Conservation (phyloP, 2,329 filamentous ascomycete species). For the Pestalotiopsis sp. region DNA sequence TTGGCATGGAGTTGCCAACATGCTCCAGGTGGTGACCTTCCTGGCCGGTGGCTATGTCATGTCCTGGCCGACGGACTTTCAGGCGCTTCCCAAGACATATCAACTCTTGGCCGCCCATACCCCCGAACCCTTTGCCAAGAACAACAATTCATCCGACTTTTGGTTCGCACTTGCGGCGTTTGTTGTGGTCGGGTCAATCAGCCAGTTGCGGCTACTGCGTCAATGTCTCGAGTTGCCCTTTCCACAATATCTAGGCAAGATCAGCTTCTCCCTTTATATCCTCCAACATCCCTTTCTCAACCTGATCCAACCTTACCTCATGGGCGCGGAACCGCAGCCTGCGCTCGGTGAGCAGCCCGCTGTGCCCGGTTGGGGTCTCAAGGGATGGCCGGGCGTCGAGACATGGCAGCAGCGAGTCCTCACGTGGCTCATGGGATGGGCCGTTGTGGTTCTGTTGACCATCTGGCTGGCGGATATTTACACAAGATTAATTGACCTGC, state of each 20-base stretch:
- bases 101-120: conserved; percentile 32
- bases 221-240: conserved; percentile 46
- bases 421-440: background rate
- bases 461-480: conserved; percentile 6
- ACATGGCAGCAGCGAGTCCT: background rate
- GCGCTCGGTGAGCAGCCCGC: background rate
- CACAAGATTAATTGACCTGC: background rate
- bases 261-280: conserved; percentile 59
- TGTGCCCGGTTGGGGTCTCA: conserved; percentile 19
- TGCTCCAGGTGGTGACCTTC: conserved; percentile 17
- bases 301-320: background rate
- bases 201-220: conserved; percentile 36
- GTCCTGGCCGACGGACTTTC: conserved; percentile 1
- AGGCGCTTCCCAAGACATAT: background rate
- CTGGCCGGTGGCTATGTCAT: background rate
- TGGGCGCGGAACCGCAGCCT: background rate
- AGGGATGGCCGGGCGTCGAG: background rate
- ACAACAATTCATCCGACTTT: conserved; percentile 36
- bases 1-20: conserved; percentile 16
- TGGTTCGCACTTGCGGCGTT: conserved; percentile 39
- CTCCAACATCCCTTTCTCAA: conserved; percentile 46
- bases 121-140: conserved; percentile 33
- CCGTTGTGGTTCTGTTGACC: background rate
- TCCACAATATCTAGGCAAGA: conserved; percentile 56
- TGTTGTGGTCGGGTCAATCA: conserved; percentile 39